phyloP scores from a whole-genome alignment of 306 rosid genomes.

The Alnus rubra region DNA sequence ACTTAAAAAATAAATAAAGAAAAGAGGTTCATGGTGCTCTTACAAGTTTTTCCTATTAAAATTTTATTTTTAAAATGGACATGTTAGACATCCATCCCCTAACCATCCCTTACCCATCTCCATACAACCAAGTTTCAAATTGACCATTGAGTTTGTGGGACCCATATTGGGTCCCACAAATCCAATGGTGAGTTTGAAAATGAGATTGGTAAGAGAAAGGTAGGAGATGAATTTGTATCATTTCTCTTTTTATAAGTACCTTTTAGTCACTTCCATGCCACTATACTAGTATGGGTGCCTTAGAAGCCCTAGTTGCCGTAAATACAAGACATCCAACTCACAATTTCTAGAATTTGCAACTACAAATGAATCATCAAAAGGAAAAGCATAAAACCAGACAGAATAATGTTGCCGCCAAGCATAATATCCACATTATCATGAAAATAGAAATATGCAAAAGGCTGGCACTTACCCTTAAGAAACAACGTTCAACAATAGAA shows the following conservation, averaged over 20 bases:
- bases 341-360: background rate
- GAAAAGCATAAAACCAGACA: background rate
- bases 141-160: too few species aligned
- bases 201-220: too few species aligned
- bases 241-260: background rate
- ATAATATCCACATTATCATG: background rate
- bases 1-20: background rate
- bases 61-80: background rate
- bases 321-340: background rate
- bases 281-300: background rate
- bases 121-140: too few species aligned
- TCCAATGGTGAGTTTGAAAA: too few species aligned
- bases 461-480: constrained; percentile 66
- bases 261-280: background rate
- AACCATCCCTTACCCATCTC: too few species aligned
- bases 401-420: background rate
- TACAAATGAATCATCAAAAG: background rate
- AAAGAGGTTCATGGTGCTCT: background rate
- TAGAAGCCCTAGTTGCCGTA: background rate
- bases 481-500: constrained; percentile 88
- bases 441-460: background rate
- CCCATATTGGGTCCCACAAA: too few species aligned
- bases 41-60: background rate
- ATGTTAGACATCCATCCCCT: too few species aligned
- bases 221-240: too few species aligned